These are phyloP conservation scores for Apiotrichum akiyoshidainum DNA, from an alignment of 1,284 basidiomycete species.

Conservation along the genomic window DNA sequence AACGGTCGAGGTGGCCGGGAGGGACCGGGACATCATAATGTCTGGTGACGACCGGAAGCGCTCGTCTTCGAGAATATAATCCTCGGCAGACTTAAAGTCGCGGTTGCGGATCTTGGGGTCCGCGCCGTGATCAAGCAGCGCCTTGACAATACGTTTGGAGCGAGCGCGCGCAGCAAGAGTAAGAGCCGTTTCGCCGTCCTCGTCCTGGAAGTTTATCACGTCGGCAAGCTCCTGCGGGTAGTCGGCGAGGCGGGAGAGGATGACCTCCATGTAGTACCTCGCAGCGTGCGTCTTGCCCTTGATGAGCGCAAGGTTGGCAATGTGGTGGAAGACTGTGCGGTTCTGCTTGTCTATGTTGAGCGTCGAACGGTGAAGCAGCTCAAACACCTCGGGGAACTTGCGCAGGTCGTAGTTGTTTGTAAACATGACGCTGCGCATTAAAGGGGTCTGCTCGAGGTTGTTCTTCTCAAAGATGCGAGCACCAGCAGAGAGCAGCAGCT, in stretches of 20 bases:
- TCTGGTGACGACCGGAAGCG: slow-evolving; percentile 85
- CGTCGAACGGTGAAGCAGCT: slow-evolving; percentile 91
- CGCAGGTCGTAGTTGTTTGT: slow-evolving; percentile 99
- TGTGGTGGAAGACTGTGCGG: slow-evolving; percentile 97
- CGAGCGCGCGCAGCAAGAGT: slow-evolving; percentile 95
- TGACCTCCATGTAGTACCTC: slow-evolving; percentile 98
- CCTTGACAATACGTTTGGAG: slow-evolving; percentile 93
- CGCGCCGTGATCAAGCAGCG: slow-evolving; percentile 93
- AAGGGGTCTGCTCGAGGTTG: slow-evolving; percentile 90
- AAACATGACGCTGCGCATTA: slow-evolving; percentile 99
- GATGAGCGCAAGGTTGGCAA: slow-evolving; percentile 96
- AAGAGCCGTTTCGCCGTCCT: slow-evolving; percentile 96
- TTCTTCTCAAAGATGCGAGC: slow-evolving; percentile 98
- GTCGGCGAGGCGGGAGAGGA: slow-evolving; percentile 82
- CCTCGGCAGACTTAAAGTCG: slow-evolving; percentile 96
- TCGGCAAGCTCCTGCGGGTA: slow-evolving; percentile 96
- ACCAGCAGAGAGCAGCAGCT: slow-evolving; percentile 86
- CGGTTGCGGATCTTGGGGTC: slow-evolving; percentile 93
- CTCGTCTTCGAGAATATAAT: slow-evolving; percentile 98
- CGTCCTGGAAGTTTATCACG: slow-evolving; percentile 99
- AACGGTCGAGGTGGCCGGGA: neutral
- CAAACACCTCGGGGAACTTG: slow-evolving; percentile 97
- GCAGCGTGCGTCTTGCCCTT: slow-evolving; percentile 98
- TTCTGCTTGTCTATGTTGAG: slow-evolving; percentile 99
- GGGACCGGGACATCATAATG: slow-evolving; percentile 15